Evolutionary conservation across 73 alveolate genomes (phyloP), one percentile per base, ranked within the genome.

Genomic region (Paramecium pentaurelia): DNA sequence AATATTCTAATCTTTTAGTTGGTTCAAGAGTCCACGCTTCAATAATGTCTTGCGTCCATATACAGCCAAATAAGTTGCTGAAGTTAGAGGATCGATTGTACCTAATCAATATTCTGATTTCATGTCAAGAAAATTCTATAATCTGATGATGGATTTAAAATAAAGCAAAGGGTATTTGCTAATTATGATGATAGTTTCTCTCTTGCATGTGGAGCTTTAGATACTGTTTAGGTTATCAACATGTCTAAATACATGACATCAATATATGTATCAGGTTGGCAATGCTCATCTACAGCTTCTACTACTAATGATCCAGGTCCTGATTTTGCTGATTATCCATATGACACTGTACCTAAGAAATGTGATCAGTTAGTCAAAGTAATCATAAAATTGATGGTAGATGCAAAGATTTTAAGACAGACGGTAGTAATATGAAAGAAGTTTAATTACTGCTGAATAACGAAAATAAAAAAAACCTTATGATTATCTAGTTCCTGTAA

Each of bases 241-340:
- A 91, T 93, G 97, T 96, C 98, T 85, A 95, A 95, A 90, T 95
- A 97, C 92, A 87, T 97, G 73, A 91, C 95, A 64, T 84, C 98
- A 11, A 95, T 97, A 38, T 97, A 97, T 75, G 98, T 97, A 84
- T 93, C 97, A 30, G 99, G 99, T 8, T 97, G 99, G 99, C 94
- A 97, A 92, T 96, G 98, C 92, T 93, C 96, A 47, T 93, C 97
- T 60, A 86, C 97, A 30, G 96, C 96, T 58, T 95, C 97, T 44
- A 92, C 97, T 34, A 75, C 96, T 75, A 95, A 97, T 88, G 99
- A 97, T 86, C 98, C 98, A 20, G 99, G 99, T 36, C 99, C 99
- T 45, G 99, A 97, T 71, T 97, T 96, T 86, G 99, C 99, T 20
- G 99, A 97, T 88, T 97, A 97, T 92, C 99, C 99, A 68, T 92